Evolutionary conservation across 2,329 filamentous ascomycete genomes (phyloP).

Genomic region (Clarireedia paspali): DNA sequence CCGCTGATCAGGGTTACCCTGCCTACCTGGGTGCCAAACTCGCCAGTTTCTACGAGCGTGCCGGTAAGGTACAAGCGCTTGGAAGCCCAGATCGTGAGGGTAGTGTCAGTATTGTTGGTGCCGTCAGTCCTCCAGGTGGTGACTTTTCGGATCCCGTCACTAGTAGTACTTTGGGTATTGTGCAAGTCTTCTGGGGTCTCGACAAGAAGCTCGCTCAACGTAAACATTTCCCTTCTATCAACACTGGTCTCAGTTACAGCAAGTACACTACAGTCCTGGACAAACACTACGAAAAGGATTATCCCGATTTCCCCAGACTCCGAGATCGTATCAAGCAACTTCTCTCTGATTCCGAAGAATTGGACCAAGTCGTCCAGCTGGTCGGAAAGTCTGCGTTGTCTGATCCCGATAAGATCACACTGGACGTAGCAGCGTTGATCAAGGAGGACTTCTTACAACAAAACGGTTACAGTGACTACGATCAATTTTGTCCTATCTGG

Average conservation of each 20-base stretch:
- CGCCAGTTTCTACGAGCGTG: slow-evolving; percentile 98
- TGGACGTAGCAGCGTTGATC: slow-evolving; percentile 82
- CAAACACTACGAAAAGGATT: slow-evolving; percentile 89
- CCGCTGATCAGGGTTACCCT: slow-evolving; percentile 98
- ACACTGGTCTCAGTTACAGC: slow-evolving; percentile 89
- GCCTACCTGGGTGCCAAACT: slow-evolving; percentile 95
- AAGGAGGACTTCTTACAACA: slow-evolving; percentile 99
- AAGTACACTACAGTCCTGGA: slow-evolving; percentile 89
- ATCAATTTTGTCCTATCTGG: slow-evolving; percentile 98
- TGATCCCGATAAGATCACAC: slow-evolving; percentile 95
- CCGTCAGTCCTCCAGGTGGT: slow-evolving; percentile 93
- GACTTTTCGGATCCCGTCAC: slow-evolving; percentile 99
- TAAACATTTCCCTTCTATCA: slow-evolving; percentile 99
- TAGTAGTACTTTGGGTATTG: slow-evolving; percentile 85
- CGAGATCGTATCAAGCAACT: slow-evolving; percentile 91
- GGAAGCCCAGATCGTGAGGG: slow-evolving; percentile 84
- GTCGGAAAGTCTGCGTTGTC: slow-evolving; percentile 96
- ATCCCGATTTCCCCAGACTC: slow-evolving; percentile 87
- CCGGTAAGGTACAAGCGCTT: slow-evolving; percentile 75
- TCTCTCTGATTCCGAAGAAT: slow-evolving; percentile 88
- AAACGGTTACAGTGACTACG: slow-evolving; percentile 98
- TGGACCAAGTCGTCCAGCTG: slow-evolving; percentile 97
- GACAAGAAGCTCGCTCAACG: slow-evolving; percentile 99
- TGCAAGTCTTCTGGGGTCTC: slow-evolving; percentile 99
- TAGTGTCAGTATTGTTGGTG: slow-evolving; percentile 95